phyloP scores from a whole-genome alignment of 2,329 filamentous ascomycete species.

The Alternaria triticina region DNA sequence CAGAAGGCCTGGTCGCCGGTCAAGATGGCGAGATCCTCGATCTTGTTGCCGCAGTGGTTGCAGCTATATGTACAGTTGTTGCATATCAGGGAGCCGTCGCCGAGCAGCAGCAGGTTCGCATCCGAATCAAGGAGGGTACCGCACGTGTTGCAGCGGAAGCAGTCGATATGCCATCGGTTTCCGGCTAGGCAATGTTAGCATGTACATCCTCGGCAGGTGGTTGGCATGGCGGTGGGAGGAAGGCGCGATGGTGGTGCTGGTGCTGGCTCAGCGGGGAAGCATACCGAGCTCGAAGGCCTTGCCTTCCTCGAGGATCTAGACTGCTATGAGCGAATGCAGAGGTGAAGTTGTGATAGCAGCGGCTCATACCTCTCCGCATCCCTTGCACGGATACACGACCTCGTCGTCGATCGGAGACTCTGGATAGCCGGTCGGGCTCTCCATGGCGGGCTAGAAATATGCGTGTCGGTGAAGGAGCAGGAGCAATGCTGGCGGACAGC shows the following conservation, averaged over 20 bases:
- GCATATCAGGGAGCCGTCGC: conserved; percentile 97
- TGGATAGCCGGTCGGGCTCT: conserved; percentile 61
- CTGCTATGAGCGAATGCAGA: conserved; percentile 24
- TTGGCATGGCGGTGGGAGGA: conserved; percentile 1
- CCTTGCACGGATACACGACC: conserved; percentile 70
- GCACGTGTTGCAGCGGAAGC: conserved; percentile 97
- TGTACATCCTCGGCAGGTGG: not conserved
- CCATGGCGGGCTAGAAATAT: conserved; percentile 50
- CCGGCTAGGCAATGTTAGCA: conserved; percentile 67
- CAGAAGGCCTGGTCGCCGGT: conserved; percentile 98
- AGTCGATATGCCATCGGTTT: conserved; percentile 98
- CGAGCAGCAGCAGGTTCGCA: conserved; percentile 93
- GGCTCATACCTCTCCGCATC: conserved; percentile 56
- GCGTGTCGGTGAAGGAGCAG: conserved; percentile 6
- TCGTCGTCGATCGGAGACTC: conserved; percentile 57
- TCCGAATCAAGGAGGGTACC: conserved; percentile 96
- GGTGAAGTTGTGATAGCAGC: conserved; percentile 1
- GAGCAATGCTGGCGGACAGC: conserved; percentile 1
- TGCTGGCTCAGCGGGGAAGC: conserved; percentile 42
- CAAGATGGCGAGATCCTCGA: conserved; percentile 95
- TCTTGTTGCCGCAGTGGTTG: conserved; percentile 95
- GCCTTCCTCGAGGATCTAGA: conserved; percentile 93
- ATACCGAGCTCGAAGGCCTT: conserved; percentile 97
- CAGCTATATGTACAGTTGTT: conserved; percentile 99
- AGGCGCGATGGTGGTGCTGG: conserved; percentile 14